phyloP scores from a whole-genome alignment of 768 basidiomycete genomes.

The Pulveroboletus sp. region DNA sequence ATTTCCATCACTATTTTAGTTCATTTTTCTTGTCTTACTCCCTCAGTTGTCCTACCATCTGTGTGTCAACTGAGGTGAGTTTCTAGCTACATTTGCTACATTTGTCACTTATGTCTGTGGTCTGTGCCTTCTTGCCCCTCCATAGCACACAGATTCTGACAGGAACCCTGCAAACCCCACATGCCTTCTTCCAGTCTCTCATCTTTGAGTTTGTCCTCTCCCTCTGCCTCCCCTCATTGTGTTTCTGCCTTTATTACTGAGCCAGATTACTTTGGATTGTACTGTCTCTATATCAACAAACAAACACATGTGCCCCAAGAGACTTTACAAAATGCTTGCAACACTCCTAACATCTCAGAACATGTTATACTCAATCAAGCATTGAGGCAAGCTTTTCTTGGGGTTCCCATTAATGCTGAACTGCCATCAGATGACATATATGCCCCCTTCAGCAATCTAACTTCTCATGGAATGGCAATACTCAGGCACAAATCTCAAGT shows the following conservation, averaged over 20 bases:
- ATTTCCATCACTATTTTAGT: no score
- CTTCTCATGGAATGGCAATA: slow-evolving; percentile 32
- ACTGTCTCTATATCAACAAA: background rate
- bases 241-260: background rate
- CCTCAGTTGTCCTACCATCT: no score
- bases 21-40: no score
- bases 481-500: slow-evolving; percentile 25
- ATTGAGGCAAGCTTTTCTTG: background rate
- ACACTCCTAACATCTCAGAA: background rate
- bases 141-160: no score
- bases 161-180: background rate
- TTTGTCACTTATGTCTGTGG: no score
- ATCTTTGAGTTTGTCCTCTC: background rate
- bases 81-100: no score
- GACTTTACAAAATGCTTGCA: background rate
- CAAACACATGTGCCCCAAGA: background rate
- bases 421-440: background rate
- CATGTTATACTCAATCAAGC: background rate
- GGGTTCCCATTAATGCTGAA: background rate
- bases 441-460: slow-evolving; percentile 18
- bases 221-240: background rate
- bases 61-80: no score
- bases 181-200: background rate
- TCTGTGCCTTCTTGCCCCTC: no score
- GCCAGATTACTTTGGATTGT: background rate